Conservation (phyloP, 2,329 filamentous ascomycete genomes). For the Fusarium sp. region DNA sequence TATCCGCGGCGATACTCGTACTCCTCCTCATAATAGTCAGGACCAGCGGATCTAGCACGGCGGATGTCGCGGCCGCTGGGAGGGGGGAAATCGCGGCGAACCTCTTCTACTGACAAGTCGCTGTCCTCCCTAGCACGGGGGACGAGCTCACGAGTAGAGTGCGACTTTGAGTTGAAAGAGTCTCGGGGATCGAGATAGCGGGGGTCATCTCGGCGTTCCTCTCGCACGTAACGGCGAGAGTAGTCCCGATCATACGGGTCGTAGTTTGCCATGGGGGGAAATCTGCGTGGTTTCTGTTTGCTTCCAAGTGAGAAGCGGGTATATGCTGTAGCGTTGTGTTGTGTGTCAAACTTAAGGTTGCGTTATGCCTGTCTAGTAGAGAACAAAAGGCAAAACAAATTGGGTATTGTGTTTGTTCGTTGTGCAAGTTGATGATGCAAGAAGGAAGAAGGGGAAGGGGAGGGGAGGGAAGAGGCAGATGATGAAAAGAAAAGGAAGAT, state of each 20-base stretch:
- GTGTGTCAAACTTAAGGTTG: background rate
- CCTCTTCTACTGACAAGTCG: conserved; percentile 82
- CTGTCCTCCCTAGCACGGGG: conserved; percentile 77
- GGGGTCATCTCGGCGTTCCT: conserved; percentile 65
- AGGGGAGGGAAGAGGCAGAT: conserved; percentile 6
- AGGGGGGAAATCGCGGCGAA: conserved; percentile 86
- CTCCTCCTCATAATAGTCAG: conserved; percentile 68
- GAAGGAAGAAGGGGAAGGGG: conserved; percentile 18
- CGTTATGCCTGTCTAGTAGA: background rate
- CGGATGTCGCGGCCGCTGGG: conserved; percentile 66
- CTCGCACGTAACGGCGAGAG: conserved; percentile 64
- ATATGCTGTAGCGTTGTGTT: conserved; percentile 8
- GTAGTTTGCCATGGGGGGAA: conserved; percentile 59
- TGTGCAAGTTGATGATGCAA: conserved; percentile 19
- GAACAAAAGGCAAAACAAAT: background rate
- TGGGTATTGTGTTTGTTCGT: background rate
- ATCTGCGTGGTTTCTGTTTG: conserved; percentile 13
- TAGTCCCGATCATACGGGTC: conserved; percentile 67
- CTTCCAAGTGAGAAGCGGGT: conserved; percentile 4
- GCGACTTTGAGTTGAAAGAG: conserved; percentile 58
- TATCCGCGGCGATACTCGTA: conserved; percentile 63
- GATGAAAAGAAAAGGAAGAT: conserved; percentile 22
- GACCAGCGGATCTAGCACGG: conserved; percentile 74
- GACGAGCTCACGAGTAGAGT: conserved; percentile 65
- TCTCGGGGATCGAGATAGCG: conserved; percentile 67